phyloP scores from a whole-genome alignment of 306 rosid species.

The Rosa persica region DNA sequence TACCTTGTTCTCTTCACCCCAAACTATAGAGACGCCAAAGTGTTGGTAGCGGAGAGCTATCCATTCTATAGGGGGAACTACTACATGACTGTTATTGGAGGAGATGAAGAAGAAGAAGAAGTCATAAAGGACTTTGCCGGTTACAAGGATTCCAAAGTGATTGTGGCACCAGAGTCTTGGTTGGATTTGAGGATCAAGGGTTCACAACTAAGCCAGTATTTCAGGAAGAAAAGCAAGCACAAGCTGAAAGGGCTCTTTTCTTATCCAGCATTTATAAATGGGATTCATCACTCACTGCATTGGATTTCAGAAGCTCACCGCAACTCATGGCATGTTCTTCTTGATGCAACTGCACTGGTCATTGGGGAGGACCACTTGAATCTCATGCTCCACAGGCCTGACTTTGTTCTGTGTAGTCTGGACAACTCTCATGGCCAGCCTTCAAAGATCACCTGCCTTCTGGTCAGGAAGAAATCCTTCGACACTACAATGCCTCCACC shows the following conservation, averaged over 20 bases:
- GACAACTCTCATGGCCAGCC: slow-evolving; percentile 68
- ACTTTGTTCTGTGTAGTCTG: slow-evolving; percentile 71
- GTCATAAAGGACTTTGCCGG: slow-evolving; percentile 58
- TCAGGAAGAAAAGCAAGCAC: slow-evolving; percentile 76
- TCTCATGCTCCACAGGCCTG: slow-evolving; percentile 78
- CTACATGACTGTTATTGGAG: slow-evolving; percentile 58
- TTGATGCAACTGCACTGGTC: slow-evolving; percentile 71
- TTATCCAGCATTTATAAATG: slow-evolving; percentile 70
- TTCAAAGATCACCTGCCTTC: slow-evolving; percentile 74
- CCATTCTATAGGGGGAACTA: slow-evolving; percentile 65
- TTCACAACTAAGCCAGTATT: slow-evolving; percentile 78
- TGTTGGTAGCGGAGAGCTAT: slow-evolving; percentile 78
- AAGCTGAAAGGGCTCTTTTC: slow-evolving; percentile 79
- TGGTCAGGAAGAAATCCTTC: slow-evolving; percentile 78
- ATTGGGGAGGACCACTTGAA: slow-evolving; percentile 63
- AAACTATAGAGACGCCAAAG: slow-evolving; percentile 63
- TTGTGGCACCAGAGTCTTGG: slow-evolving; percentile 66
- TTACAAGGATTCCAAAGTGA: slow-evolving; percentile 72
- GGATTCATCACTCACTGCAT: slow-evolving; percentile 63
- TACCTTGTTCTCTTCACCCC: slow-evolving; percentile 81
- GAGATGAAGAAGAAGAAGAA: slow-evolving; percentile 49
- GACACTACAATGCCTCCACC: slow-evolving; percentile 56
- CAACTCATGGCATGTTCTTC: slow-evolving; percentile 87
- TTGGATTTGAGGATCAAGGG: slow-evolving; percentile 79
- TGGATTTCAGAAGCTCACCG: slow-evolving; percentile 94